These are phyloP conservation scores for Coelastrella sp. DNA, from an alignment of 139 green algal species.

Conservation along the genomic window DNA sequence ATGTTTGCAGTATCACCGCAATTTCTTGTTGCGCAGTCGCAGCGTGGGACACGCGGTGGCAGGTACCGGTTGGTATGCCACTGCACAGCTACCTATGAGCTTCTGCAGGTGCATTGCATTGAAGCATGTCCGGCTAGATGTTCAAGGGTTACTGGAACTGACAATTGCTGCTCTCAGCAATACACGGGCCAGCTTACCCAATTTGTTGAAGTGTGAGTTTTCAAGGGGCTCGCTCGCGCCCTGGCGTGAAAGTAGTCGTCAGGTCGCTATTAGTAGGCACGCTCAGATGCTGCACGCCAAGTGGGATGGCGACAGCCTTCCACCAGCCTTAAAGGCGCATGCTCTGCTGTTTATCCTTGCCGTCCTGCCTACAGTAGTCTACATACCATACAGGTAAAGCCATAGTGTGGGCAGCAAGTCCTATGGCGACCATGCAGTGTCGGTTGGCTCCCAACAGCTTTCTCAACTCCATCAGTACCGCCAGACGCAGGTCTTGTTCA, in stretches of 20 bases:
- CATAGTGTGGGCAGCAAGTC: background rate
- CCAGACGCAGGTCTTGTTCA: background rate
- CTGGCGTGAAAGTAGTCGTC: too few relatives aligned
- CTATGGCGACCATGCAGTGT: background rate
- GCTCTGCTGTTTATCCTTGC: slow-evolving; percentile 50
- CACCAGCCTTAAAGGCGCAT: slow-evolving; percentile 59
- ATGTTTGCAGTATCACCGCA: background rate
- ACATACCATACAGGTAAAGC: slow-evolving; percentile 65
- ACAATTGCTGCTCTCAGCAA: too few relatives aligned
- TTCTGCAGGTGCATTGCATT: too few relatives aligned
- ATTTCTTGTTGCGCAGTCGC: background rate
- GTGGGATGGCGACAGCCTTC: slow-evolving; percentile 43
- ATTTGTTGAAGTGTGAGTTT: too few relatives aligned
- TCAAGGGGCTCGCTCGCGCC: too few relatives aligned
- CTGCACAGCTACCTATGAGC: background rate
- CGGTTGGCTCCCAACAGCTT: slow-evolving; percentile 27
- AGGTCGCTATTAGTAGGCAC: background rate
- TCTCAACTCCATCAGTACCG: background rate
- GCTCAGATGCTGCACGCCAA: background rate
- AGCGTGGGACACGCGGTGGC: background rate
- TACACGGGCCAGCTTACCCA: too few relatives aligned
- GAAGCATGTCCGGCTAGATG: too few relatives aligned
- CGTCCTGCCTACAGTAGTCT: slow-evolving; percentile 61
- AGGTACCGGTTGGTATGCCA: background rate
- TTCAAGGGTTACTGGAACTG: too few relatives aligned